Base-by-base conservation (phyloP, 257 asterid species). In the Haberlea rhodopensis region DNA sequence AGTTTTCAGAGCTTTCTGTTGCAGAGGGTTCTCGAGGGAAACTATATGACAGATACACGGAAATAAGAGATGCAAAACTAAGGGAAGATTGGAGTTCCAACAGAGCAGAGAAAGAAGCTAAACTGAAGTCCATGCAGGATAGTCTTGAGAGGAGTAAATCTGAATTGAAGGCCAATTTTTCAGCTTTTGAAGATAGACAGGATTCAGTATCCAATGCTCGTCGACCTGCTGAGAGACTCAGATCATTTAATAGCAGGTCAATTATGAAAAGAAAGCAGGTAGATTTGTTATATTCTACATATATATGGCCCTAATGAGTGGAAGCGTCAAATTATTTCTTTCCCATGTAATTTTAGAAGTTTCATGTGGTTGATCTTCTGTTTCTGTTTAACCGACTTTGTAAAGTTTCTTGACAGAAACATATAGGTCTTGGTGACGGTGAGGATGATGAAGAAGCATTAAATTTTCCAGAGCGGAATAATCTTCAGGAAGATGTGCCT, bases 21-120 rank as follows among this genome's bases (percentile, higher is more conserved):
- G n/a, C n/a, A n/a, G n/a, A n/a, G n/a, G n/a, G n/a, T n/a, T n/a
- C n/a, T n/a, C n/a, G n/a, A n/a, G n/a, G n/a, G n/a, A 82, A 86
- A 76, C 72, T 78, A 25, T 94, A 90, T 71, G 84, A 81, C 11
- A 79, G 26, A 62, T 94, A 94, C 69, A 83, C 83, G 81, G 85
- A 81, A 65, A 94, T 80, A 81, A 86, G 99, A 80, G 89, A 90
- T 77, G 95, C 88, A 48, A 94, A 94, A 75, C 85, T 94, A 60
- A 79, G 76, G 79, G 95, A 84, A 70, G 97, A 89, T 54, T 94
- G 97, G 97, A 79, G 86, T 73, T 79, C 87, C 57, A 87, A 81
- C 56, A 77, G 94, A 76, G 82, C 75, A 46, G 94, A 85, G 78
- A 94, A 94, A 74, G 97, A 94, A 80, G 94, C 97, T n/a, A n/a